Evolutionary conservation across 2,329 filamentous ascomycete species (phyloP), one percentile per base, ranked within the genome.

Genomic region (Nannizziopsis arthrosporioides): DNA sequence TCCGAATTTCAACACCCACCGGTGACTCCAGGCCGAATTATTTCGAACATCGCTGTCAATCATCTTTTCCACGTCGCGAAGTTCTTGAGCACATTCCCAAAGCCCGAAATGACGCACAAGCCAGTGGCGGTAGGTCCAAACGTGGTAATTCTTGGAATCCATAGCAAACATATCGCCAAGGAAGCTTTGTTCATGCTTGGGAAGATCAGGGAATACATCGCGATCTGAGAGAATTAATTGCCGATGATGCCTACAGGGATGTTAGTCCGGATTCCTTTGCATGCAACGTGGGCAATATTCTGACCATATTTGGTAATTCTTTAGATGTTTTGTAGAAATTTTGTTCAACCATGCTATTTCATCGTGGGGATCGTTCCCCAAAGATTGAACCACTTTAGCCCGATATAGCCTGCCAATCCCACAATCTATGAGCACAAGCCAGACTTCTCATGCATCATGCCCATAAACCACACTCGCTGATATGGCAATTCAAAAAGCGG

Each of bases 231-330:
- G 73, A 64, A 68, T 67, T 56, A 67, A 63, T 73, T 80, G 63
- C 56, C 75, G 63, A 69, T 82, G 70, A 78, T 85, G 67, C 77
- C 66, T 56, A 73, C 66, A 58, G 73, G 73, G 57, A 78, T 9
- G 35, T 42, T 36, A 44, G 46, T 35, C 9, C 14, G 70, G 54
- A 37, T 37, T n/a, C 14, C 7, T 37, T 8, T 37, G n/a, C 7
- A 32, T 5, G 27, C 15, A 12, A 6, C n/a, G 4, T 22, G 42
- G 15, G 18, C 3, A 17, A 8, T 7, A 14, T 5, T 15, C 3
- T 8, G 61, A 73, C 85, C 92, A 98, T 65, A 98, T 98, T 69
- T 98, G 92, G 70, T 98, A 98, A 70, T 96, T 98, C 68, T 98
- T 98, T 60, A 93, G 80, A 63, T 94, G 83, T 49, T 78, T 74